phyloP scores from a whole-genome alignment of 164 flowering plant genomes.

The Vitis rupestris region DNA sequence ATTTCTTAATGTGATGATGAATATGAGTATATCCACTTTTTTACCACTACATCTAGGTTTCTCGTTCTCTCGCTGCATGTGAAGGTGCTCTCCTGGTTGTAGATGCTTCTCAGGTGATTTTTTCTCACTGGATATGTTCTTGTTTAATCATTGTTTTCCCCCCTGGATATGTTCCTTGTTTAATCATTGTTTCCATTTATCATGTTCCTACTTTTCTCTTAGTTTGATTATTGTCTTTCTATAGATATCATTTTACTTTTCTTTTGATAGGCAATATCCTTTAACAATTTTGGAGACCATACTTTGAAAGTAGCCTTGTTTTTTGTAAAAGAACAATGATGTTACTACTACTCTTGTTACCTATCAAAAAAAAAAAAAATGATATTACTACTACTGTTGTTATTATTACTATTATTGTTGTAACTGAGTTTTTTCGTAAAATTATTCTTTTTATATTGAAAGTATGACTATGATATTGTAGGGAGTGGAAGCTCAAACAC shows the following conservation, averaged over 20 bases:
- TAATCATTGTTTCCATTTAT: background rate
- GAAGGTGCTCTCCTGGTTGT: slow-evolving; percentile 99
- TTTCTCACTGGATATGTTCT: background rate
- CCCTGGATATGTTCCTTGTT: background rate
- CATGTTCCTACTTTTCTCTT: too few species aligned
- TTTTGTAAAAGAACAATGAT: background rate
- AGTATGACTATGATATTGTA: slow-evolving; percentile 24
- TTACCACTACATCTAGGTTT: slow-evolving; percentile 51
- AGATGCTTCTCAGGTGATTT: slow-evolving; percentile 92
- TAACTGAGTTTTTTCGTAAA: background rate
- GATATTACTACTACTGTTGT: background rate
- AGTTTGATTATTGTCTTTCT: background rate
- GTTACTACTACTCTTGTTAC: background rate
- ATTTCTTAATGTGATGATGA: background rate
- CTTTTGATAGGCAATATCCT: too few species aligned
- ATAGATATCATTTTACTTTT: background rate
- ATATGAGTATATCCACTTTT: background rate
- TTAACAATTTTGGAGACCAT: background rate
- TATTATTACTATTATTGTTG: background rate
- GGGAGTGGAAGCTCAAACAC: slow-evolving; percentile 99
- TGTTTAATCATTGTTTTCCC: background rate
- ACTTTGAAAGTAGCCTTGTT: background rate
- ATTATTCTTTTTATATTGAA: background rate
- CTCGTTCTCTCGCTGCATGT: slow-evolving; percentile 98
- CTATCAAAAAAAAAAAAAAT: too few species aligned